A percentile compares a stretch with the other conserved stretches of the same genome.
Conservation (phyloP, 306 rosid genomes). For the Cicer chorassanicum region DNA sequence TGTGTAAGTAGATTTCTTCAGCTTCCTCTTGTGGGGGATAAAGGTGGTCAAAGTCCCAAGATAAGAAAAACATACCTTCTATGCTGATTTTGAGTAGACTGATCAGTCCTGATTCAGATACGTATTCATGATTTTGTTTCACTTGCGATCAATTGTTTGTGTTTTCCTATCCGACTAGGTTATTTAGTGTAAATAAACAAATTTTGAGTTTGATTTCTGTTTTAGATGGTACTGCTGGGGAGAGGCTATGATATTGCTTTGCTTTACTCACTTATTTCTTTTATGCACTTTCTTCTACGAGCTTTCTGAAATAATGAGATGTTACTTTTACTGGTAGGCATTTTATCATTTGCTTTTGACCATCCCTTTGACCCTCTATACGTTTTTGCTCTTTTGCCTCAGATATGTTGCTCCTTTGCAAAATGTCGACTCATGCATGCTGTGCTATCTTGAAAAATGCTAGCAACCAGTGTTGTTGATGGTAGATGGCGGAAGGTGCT, state of each 20-base stretch:
- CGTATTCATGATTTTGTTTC: conserved; percentile 12
- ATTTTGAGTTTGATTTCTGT: conserved; percentile 11
- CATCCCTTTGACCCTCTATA: conserved; percentile 7
- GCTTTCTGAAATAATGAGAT: conserved; percentile 2
- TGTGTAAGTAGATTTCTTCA: conserved; percentile 14
- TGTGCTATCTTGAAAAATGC: background rate
- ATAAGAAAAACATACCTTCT: background rate
- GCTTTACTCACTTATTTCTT: background rate
- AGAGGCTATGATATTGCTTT: conserved; percentile 9
- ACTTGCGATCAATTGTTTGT: conserved; percentile 17
- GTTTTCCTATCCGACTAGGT: background rate
- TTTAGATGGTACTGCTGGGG: conserved; percentile 19
- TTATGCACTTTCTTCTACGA: background rate
- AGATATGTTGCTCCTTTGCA: conserved; percentile 2
- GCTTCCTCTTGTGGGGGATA: conserved; percentile 29
- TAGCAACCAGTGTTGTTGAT: background rate
- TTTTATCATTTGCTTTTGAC: conserved; percentile 31
- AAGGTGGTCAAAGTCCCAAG: background rate
- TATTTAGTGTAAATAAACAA: conserved; percentile 11
- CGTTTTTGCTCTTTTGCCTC: conserved; percentile 22
- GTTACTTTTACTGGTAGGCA: conserved; percentile 1
- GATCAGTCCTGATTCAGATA: conserved; percentile 5
- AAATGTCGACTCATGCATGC: background rate
- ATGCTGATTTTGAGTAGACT: background rate
- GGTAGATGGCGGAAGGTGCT: no score